A percentile compares a stretch with the other conserved stretches of the same genome.
Conservation (phyloP, 192 early-diverging fungal genomes). For the Kappamyces sp. region DNA sequence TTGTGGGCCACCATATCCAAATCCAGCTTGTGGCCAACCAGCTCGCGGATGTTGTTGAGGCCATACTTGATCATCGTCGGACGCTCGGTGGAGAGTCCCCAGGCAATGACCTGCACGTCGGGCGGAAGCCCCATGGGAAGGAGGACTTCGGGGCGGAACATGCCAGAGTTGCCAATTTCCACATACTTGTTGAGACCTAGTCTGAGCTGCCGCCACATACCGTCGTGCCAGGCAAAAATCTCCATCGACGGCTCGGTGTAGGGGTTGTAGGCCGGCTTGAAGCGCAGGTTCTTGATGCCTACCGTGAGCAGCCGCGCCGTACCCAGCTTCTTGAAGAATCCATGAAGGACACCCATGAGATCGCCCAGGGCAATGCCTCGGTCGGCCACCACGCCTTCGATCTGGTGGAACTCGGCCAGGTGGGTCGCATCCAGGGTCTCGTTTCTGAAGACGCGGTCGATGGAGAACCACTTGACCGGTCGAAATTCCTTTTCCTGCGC, state of each 20-base stretch:
- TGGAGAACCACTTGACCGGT: slow-evolving; percentile 98
- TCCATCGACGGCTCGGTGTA: slow-evolving; percentile 99
- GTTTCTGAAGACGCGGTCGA: slow-evolving; percentile 98
- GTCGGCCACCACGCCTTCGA: slow-evolving; percentile 98
- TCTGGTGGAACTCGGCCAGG: slow-evolving; percentile 99
- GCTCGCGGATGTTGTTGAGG: slow-evolving; percentile 87
- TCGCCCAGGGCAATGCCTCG: slow-evolving; percentile 90
- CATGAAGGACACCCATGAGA: slow-evolving; percentile 91
- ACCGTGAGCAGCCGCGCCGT: slow-evolving; percentile 6
- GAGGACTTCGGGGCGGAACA: slow-evolving; percentile 99
- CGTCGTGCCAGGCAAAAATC: slow-evolving; percentile 94
- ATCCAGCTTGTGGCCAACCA: slow-evolving; percentile 92
- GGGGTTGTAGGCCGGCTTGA: slow-evolving; percentile 99
- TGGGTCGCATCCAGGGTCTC: slow-evolving; percentile 97
- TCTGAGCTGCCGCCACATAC: slow-evolving; percentile 14
- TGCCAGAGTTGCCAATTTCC: slow-evolving; percentile 96
- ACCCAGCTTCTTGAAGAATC: slow-evolving; percentile 98
- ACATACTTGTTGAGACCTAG: slow-evolving; percentile 77
- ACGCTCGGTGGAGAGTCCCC: slow-evolving; percentile 94
- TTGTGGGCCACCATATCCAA: slow-evolving; percentile 82
- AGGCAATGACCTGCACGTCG: slow-evolving; percentile 93
- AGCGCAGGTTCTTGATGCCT: slow-evolving; percentile 71
- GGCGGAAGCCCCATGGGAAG: slow-evolving; percentile 88
- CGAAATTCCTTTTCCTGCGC: slow-evolving; percentile 75
- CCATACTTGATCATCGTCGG: slow-evolving; percentile 99